These are phyloP conservation scores for maize (Zea mays) DNA, from an alignment of 176 grass and related monocot genomes.

Conservation along the genomic window DNA sequence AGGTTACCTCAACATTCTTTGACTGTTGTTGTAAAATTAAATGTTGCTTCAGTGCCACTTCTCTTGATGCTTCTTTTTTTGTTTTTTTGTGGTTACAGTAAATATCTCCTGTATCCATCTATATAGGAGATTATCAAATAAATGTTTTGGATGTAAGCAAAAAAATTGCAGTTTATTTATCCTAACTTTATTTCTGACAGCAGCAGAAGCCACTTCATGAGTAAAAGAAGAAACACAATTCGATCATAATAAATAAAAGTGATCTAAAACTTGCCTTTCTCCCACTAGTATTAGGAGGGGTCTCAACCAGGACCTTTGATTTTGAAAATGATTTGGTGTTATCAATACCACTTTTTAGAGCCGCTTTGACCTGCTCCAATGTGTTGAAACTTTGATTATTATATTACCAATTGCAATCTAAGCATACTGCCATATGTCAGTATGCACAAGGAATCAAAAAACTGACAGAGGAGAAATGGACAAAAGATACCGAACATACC, in stretches of 20 bases:
- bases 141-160: slow-evolving; percentile 16
- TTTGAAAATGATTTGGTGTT: slow-evolving; percentile 83
- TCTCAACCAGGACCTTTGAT: slow-evolving; percentile 69
- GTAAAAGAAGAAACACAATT: slow-evolving; percentile 15
- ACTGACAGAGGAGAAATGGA: slow-evolving; percentile 9
- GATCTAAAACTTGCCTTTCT: slow-evolving; percentile 61
- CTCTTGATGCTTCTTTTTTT: slow-evolving; percentile 63
- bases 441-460: slow-evolving; percentile 12
- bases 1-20: slow-evolving; percentile 78
- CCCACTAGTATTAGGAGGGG: slow-evolving; percentile 47
- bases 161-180: slow-evolving; percentile 24
- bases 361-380: slow-evolving; percentile 64
- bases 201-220: slow-evolving; percentile 3
- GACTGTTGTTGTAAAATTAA: slow-evolving; percentile 72
- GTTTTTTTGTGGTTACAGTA: slow-evolving; percentile 59
- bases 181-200: slow-evolving; percentile 12
- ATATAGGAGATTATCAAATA: slow-evolving; percentile 46
- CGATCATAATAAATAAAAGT: slow-evolving; percentile 28
- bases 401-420: slow-evolving; percentile 15
- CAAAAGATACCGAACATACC: slow-evolving; percentile 53
- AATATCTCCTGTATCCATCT: slow-evolving; percentile 56
- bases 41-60: slow-evolving; percentile 65
- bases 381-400: slow-evolving; percentile 15
- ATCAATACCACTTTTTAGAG: slow-evolving; percentile 60
- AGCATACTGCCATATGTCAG: slow-evolving; percentile 24